Conservation (phyloP, 2,329 filamentous ascomycete species). For the Lachnellula arida region DNA sequence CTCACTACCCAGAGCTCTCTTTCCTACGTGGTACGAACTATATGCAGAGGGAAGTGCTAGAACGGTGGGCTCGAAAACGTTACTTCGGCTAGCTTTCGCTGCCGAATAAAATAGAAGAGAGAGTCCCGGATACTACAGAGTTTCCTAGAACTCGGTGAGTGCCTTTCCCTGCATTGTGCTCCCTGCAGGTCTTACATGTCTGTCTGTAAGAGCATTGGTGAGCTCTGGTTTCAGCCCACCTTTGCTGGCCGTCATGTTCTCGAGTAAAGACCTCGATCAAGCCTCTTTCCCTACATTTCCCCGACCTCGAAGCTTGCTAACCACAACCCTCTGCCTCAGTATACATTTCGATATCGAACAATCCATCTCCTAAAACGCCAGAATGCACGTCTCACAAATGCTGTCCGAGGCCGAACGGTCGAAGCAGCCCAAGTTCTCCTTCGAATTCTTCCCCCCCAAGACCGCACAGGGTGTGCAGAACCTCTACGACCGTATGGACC, state of each 20-base stretch:
- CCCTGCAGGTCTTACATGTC: background rate
- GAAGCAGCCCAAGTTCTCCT: slow-evolving; percentile 86
- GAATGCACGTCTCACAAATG: slow-evolving; percentile 95
- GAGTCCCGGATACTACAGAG: background rate
- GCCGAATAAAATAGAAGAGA: slow-evolving; percentile 3
- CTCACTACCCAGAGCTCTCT: background rate
- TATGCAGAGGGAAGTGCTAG: slow-evolving; percentile 51
- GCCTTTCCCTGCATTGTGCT: background rate
- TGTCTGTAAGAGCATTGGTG: background rate
- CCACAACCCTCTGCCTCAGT: background rate
- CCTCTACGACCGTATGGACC: slow-evolving; percentile 98
- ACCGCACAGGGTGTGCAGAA: slow-evolving; percentile 97
- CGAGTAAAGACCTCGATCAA: background rate
- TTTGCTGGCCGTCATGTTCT: background rate
- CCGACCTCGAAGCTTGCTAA: background rate
- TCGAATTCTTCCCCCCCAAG: slow-evolving; percentile 99
- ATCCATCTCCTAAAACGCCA: slow-evolving; percentile 32
- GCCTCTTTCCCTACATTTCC: slow-evolving; percentile 1
- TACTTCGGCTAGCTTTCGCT: slow-evolving; percentile 38
- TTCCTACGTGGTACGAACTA: slow-evolving; percentile 30
- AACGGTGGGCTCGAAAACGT: slow-evolving; percentile 42
- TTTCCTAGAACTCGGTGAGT: background rate
- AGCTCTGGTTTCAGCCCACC: background rate
- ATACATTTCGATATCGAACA: slow-evolving; percentile 1
- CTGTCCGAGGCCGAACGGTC: slow-evolving; percentile 74